Evolutionary conservation across 495 filamentous ascomycete genomes (phyloP), one percentile per base, ranked within the genome.

Genomic region (Tuber umbilicatum): DNA sequence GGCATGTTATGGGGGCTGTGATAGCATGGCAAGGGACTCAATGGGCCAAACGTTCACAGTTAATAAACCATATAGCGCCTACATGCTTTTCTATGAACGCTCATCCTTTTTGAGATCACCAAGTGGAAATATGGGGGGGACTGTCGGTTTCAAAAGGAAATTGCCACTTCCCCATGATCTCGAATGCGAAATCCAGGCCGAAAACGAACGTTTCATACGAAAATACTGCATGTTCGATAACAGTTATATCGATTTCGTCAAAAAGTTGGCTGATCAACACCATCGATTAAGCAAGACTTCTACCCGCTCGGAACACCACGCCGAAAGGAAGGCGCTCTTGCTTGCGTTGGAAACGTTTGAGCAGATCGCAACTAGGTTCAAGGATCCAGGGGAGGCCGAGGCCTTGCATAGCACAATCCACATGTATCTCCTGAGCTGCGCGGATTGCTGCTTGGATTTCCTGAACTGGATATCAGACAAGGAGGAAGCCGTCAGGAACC

Each of bases 31-130:
- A 9, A 79, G 77, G 68, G 77, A 79, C 27, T 78, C 84, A 27
- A 82, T 83, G 71, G 83, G 83, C 40, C 80, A 84, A 80, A 76
- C 88, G 79, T 81, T 79, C 67, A 50, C 79, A 39, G 64, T 81
- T 72, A 88, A 89, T 72, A 97, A 95, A 81, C 86, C 86, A 12
- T 94, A 90, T 85, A 96, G 91, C 83, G 95, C 94, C 27, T 99
- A 99, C 80, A 97, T 98, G 93, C 87, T 99, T 55, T 97, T 99
- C 84, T 99, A 98, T 81, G 91, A 97, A 82, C 88, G 95, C 73
- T 89, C 90, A 6, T 89, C 91, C 2, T 89, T 88, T 19, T 85
- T 93, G 73, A 86, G 88, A 77, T 73, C 84, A 86, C 70, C 85
- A 87, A 79, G 82, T 84, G 60, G 75, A 83, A 79, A 75, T 69